phyloP scores from a whole-genome alignment of 306 rosid species.

The Quercus glauca region DNA sequence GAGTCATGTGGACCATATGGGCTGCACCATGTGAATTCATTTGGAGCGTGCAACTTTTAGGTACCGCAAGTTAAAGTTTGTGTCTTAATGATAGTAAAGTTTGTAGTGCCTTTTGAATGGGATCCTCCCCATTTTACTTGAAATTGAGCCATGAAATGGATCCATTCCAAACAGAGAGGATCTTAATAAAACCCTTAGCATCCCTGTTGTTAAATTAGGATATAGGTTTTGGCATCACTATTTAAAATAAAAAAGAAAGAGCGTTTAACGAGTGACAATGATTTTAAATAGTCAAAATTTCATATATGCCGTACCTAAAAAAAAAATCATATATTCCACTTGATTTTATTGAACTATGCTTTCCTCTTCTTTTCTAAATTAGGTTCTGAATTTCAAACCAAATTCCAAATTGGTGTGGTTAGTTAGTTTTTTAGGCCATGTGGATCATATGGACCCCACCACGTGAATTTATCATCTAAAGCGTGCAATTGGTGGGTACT shows the following conservation, averaged over 20 bases:
- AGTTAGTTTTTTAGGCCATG: not conserved
- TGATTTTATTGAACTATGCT: not conserved
- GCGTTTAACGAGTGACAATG: not conserved
- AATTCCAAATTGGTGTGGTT: not conserved
- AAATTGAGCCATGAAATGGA: too few species aligned
- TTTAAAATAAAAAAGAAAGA: not conserved
- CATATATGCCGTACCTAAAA: not conserved
- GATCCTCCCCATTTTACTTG: too few species aligned
- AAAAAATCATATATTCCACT: not conserved
- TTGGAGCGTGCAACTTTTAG: not conserved
- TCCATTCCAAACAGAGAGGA: too few species aligned
- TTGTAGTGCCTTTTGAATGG: too few species aligned
- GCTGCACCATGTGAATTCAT: not conserved
- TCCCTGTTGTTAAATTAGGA: not conserved
- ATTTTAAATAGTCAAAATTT: not conserved
- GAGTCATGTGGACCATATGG: not conserved
- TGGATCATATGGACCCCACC: not conserved
- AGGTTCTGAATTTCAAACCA: too few species aligned
- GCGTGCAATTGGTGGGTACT: not conserved
- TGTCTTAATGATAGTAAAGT: not conserved
- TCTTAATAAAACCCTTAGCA: not conserved
- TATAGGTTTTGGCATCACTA: not conserved
- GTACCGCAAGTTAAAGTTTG: not conserved
- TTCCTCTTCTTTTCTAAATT: not conserved
- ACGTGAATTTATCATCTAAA: not conserved